Evolutionary conservation across 1,284 basidiomycete species (phyloP), one percentile per base, ranked within the genome.

Genomic region (Fistulinella cinereoalba): DNA sequence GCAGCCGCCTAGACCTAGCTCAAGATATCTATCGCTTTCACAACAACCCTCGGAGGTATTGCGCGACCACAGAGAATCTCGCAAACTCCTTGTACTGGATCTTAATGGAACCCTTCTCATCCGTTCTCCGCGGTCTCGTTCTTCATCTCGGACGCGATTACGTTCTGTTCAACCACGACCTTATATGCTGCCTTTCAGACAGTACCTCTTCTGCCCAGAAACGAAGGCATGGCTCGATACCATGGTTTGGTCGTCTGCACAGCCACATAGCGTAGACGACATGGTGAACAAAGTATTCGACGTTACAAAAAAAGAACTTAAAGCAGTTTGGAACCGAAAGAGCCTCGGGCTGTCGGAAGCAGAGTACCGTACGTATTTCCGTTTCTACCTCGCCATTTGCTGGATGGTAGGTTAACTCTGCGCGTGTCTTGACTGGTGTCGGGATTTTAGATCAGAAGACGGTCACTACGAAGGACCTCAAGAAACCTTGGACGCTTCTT

Each of bases 171-270:
- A 74, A 46, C 77, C 76, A 13, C 71, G 88, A n/a, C 88, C 90
- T 0, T 94, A 85, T 61, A 73, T 92, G 56, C 56, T 67, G 2
- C 68, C 81, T 2, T 86, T 93, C 55, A 60, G 78, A 7, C 66
- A 74, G 2, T 93, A 85, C 57, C 64, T 86, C 4, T 81, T 87
- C 47, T 77, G 81, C 43, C 66, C 71, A 0, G 55, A 69, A 23
- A 85, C 81, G 19, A 67, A 64, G 29, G 54, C 57, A 16, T 87
- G 84, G 80, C 74, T 91, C 23, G 85, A 92, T 50, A 81, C 85
- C 6, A 88, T 93, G 80, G 79, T 94, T 1, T 94, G 92, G 91
- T 89, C 85, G 53, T 88, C 85, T 1, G 91, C 91, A 1, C 85
- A 90, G 61, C 85, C 87, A 0, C 78, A 83, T 46, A 92, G 83